Evolutionary conservation across 1,139 yeast genomes (phyloP), one percentile per base, ranked within the genome.

Genomic region (Wickerhamomyces sp.): DNA sequence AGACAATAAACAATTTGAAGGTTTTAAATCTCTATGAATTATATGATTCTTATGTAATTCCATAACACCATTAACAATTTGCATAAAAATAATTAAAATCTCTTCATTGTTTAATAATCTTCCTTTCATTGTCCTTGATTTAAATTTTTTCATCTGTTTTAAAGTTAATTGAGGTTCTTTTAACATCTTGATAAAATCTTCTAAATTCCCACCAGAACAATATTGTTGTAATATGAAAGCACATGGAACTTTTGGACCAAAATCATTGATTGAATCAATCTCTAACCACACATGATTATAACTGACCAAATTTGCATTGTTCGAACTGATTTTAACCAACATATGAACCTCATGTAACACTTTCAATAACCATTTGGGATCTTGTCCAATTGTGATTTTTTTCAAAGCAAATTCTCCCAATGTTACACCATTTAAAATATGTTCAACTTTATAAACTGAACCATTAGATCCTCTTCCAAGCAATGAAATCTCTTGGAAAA

Each of bases 231-330:
- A 66, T 14, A 89, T 84, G 56, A 79, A 90, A 9, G 90, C 89
- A 61, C 91, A 88, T 0, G 97, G 96, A 1, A 88, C 81, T 35
- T 62, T 59, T 0, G 83, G 84, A 0, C 80, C 79, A 58, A 76
- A 75, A 13, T 75, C 79, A 23, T 79, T 72, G 31, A 81, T 63
- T 35, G 76, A 74, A 29, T 88, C 88, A 60, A 81, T 71, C 59
- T 90, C 97, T 36, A 90, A 65, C 96, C 97, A 90, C 32, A 89
- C 96, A 65, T 90, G 96, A 60, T 89, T 89, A 61, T 90, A 90
- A 29, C 86, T 78, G 26, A 89, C 88, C 54, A 89, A 72, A 60
- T 89, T 87, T 27, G 79, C 72, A 51, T 77, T 78, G 33, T 72
- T 64, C 39, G 76, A 68, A 42, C 72, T 69, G 41, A 70, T 45